Base-by-base conservation (phyloP, 1,284 basidiomycete species). In the Ustilago nuda region DNA sequence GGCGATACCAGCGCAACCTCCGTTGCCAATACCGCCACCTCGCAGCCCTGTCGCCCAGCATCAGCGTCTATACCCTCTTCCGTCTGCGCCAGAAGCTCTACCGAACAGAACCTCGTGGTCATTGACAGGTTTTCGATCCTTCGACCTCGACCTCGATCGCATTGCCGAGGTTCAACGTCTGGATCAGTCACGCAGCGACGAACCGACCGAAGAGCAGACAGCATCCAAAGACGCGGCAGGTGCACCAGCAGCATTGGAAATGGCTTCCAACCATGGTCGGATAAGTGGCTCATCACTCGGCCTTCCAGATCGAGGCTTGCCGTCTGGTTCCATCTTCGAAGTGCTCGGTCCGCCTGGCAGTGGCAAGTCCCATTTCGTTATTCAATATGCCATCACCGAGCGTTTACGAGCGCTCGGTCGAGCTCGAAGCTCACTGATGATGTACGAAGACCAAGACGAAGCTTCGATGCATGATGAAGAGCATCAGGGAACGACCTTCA, bases 301-400 rank as follows among this genome's bases (percentile, higher is more conserved):
- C 17, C 55, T 15, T 23, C 41, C 46, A 27, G 62, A 66, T 54
- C 53, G 52, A 15, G 74, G 74, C 15, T 65, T 76, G 13, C 66
- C 68, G 1, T 72, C 74, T 4, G 74, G 74, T 2, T 76, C 74
- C 12, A 51, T 68, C 3, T 23, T 76, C 8, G 74, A 76, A 39
- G 63, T 72, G 13, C 58, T 76, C 4, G 74, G 74, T 19, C 74
- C 74, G 2, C 66, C 74, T 1, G 69, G 74, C 37, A 68, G 61
- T 37, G 74, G 74, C 46, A 76, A 76, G 39, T 62, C 74, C 2
- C 56, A 51, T 36, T 46, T 72, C 11, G 9, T 72, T 37, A 41
- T 72, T 45, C 69, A 72, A 56, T 60, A 65, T 37, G 74, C 66
- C 8, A 37, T 76, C 53, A 62, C 56, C 23, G 74, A 76, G 51